Conservation (phyloP, 2,329 filamentous ascomycete species). For the Colletotrichum australisinense region DNA sequence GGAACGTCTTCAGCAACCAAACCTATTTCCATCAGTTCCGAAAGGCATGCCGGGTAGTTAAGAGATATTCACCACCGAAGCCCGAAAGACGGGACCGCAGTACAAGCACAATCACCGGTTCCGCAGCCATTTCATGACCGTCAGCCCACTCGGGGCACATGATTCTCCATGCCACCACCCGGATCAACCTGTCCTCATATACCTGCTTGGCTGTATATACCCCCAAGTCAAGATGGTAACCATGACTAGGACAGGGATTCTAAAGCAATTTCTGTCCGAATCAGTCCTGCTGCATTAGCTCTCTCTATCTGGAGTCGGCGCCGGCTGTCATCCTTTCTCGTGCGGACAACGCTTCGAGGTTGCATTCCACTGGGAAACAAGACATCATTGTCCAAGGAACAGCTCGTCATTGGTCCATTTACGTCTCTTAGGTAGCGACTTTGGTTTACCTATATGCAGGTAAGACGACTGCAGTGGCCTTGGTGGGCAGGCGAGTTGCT, state of each 20-base stretch:
- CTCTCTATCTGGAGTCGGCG: not conserved
- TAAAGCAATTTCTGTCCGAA: not conserved
- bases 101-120: not conserved
- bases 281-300: slow-evolving; percentile 22
- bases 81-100: not conserved
- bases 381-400: not conserved
- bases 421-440: not conserved
- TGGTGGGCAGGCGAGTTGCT: slow-evolving; percentile 8
- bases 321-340: slow-evolving; percentile 3
- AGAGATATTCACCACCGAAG: not conserved
- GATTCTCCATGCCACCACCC: not conserved
- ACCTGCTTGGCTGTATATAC: not conserved
- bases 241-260: not conserved
- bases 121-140: not conserved
- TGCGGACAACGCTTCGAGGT: slow-evolving; percentile 1
- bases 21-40: slow-evolving; percentile 87
- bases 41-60: slow-evolving; percentile 61
- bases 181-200: not conserved
- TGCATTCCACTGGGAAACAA: not conserved
- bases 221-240: not conserved
- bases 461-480: slow-evolving; percentile 31
- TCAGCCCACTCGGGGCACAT: not conserved
- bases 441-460: not conserved
- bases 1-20: slow-evolving; percentile 82
- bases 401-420: slow-evolving; percentile 2